A percentile compares a stretch with the other conserved stretches of the same genome.
Conservation (phyloP, 2,329 filamentous ascomycete species). For the Didymella arachidicola region DNA sequence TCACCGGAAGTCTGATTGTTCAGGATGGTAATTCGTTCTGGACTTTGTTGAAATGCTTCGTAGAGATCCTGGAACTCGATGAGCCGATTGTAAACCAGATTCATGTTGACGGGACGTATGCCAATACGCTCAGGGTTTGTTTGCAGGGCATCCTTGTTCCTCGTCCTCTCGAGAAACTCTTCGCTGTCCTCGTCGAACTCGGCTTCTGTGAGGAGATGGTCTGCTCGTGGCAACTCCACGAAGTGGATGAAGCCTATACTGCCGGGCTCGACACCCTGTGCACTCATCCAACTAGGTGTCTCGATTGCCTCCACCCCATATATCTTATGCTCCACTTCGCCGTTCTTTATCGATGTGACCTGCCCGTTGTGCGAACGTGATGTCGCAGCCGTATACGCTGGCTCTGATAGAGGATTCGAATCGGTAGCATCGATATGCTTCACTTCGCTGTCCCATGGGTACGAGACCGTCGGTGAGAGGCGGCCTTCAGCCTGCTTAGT, state of each 20-base stretch:
- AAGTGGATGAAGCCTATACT: slow-evolving; percentile 74
- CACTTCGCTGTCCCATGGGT: slow-evolving; percentile 69
- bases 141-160: slow-evolving; percentile 57
- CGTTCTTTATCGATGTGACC: slow-evolving; percentile 23
- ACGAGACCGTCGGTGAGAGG: slow-evolving; percentile 70
- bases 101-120: slow-evolving; percentile 46
- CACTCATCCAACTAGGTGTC: slow-evolving; percentile 74
- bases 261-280: slow-evolving; percentile 74
- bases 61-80: slow-evolving; percentile 61
- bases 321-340: slow-evolving; percentile 30
- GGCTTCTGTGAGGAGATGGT: slow-evolving; percentile 62
- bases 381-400: slow-evolving; percentile 50
- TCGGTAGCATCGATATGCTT: slow-evolving; percentile 70
- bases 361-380: slow-evolving; percentile 32
- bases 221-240: slow-evolving; percentile 69
- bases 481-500: slow-evolving; percentile 66
- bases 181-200: slow-evolving; percentile 23
- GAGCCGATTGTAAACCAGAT: slow-evolving; percentile 47
- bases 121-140: slow-evolving; percentile 49
- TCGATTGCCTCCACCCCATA: slow-evolving; percentile 55
- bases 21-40: slow-evolving; percentile 60
- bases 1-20: slow-evolving; percentile 62
- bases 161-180: slow-evolving; percentile 34
- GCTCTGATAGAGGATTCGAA: slow-evolving; percentile 41
- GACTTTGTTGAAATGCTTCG: slow-evolving; percentile 61